phyloP scores from a whole-genome alignment of 139 green algal genomes.

The Chlamydomonas schloesseri region DNA sequence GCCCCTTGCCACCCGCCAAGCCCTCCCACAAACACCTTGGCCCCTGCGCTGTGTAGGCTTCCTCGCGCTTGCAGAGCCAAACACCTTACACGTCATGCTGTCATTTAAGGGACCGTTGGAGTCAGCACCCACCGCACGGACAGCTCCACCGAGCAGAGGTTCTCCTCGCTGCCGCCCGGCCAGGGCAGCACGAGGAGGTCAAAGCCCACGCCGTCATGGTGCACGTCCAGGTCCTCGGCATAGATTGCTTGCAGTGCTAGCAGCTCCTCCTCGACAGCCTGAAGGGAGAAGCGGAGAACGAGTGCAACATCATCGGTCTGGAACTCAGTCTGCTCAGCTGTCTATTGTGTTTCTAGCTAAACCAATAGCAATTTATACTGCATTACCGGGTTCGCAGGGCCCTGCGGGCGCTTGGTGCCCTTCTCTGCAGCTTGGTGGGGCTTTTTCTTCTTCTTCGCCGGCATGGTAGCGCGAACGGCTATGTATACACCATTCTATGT shows the following conservation, averaged over 20 bases:
- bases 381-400: slow-evolving; percentile 1
- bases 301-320: background rate
- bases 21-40: too few species aligned
- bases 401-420: background rate
- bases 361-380: too few species aligned
- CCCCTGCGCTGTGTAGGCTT: too few species aligned
- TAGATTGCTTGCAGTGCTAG: slow-evolving; percentile 55
- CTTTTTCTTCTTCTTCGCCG: slow-evolving; percentile 49
- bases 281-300: background rate
- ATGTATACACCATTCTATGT: too few species aligned
- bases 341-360: too few species aligned
- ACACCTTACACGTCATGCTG: background rate
- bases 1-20: too few species aligned
- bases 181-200: slow-evolving; percentile 74
- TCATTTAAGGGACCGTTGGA: too few species aligned
- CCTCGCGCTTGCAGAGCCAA: too few species aligned
- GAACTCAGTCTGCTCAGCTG: too few species aligned
- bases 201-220: slow-evolving; percentile 61
- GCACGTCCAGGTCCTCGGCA: slow-evolving; percentile 32
- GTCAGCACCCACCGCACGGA: slow-evolving; percentile 17
- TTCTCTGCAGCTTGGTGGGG: too few species aligned
- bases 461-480: background rate
- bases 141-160: slow-evolving; percentile 59
- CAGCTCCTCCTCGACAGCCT: slow-evolving; percentile 51
- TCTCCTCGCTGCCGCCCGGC: slow-evolving; percentile 60